phyloP scores from a whole-genome alignment of 345 rosid genomes.

The Stellera chamaejasme region DNA sequence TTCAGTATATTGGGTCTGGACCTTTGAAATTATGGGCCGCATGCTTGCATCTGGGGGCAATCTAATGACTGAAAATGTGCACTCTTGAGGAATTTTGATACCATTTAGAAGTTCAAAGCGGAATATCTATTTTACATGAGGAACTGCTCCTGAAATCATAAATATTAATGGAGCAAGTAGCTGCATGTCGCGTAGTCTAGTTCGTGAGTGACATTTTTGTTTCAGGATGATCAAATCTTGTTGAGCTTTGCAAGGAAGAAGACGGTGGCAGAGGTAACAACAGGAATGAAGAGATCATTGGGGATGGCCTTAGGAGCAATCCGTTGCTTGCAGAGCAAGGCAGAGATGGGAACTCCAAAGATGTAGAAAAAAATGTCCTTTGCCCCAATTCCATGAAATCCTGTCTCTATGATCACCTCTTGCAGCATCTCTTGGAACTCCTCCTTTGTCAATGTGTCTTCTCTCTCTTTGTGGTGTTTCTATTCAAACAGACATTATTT shows the following conservation, averaged over 20 bases:
- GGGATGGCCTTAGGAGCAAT: conserved; percentile 38
- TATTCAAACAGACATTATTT: conserved; percentile 8
- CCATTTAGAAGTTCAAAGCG: too few relatives aligned
- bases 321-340: conserved; percentile 46
- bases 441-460: conserved; percentile 29
- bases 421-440: conserved; percentile 59
- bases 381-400: conserved; percentile 66
- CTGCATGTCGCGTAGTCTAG: too few relatives aligned
- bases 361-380: conserved; percentile 52
- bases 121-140: too few relatives aligned
- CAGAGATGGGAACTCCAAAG: conserved; percentile 54
- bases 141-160: too few relatives aligned
- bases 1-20: too few relatives aligned
- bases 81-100: too few relatives aligned
- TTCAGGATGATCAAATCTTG: conserved; percentile 37
- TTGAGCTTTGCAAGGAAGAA: conserved; percentile 63
- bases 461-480: conserved; percentile 32
- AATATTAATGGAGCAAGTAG: too few relatives aligned
- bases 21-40: too few relatives aligned
- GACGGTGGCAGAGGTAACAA: conserved; percentile 71
- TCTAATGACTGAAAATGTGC: too few relatives aligned
- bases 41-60: too few relatives aligned
- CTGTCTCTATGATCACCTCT: conserved; percentile 40
- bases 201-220: too few relatives aligned
- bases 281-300: conserved; percentile 64